Evolutionary conservation across 257 asterid species (phyloP).

Genomic region (Ilex aquifolium): DNA sequence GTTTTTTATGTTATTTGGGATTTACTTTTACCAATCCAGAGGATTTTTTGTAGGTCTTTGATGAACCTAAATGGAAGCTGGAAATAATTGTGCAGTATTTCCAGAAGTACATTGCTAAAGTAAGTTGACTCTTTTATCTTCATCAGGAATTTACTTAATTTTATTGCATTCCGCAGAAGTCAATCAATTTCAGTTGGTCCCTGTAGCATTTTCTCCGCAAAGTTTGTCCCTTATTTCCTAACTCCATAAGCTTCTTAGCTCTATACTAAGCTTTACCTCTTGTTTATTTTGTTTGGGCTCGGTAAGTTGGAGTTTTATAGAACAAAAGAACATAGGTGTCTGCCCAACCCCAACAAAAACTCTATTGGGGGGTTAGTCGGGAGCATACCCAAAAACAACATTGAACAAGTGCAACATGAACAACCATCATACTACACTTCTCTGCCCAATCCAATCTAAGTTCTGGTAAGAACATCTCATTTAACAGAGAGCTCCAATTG

Average conservation of each 20-base stretch:
- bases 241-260: neutral
- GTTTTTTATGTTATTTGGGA: neutral
- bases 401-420: no score
- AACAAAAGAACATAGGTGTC: no score
- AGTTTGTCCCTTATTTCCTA: neutral
- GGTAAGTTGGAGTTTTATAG: no score
- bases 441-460: no score
- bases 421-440: no score
- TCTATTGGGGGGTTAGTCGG: no score
- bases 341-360: no score
- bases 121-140: conserved; percentile 21
- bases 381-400: no score
- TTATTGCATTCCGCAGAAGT: neutral
- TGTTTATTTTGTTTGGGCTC: no score
- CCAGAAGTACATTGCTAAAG: conserved; percentile 79
- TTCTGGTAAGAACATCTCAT: no score
- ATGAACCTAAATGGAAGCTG: conserved; percentile 64
- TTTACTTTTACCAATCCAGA: neutral
- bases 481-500: no score
- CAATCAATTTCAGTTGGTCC: neutral
- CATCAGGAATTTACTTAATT: conserved; percentile 1
- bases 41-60: conserved; percentile 49
- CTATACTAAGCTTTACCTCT: no score
- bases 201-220: neutral
- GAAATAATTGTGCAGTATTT: conserved; percentile 60